phyloP scores from a whole-genome alignment of 495 filamentous ascomycete species.

The Lasiosphaeris hirsuta region DNA sequence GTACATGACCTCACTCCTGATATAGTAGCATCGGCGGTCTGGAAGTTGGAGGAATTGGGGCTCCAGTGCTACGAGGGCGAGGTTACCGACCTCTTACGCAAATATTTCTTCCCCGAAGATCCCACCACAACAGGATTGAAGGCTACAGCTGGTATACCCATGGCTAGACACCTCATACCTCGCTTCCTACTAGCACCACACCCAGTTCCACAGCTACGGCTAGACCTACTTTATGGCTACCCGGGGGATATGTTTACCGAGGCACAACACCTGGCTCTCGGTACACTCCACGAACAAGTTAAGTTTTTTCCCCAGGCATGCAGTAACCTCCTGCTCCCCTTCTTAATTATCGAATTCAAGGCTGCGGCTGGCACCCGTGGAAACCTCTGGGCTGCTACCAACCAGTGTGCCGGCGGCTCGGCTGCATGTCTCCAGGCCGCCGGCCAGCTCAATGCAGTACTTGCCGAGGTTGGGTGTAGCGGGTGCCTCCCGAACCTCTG shows the following conservation, averaged over 20 bases:
- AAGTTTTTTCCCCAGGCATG: too few relatives aligned
- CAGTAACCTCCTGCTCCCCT: too few relatives aligned
- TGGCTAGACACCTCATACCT: slow-evolving; percentile 5
- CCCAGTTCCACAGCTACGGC: slow-evolving; percentile 2
- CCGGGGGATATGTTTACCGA: background rate
- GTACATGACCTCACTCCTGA: too few relatives aligned
- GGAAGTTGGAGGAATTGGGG: background rate
- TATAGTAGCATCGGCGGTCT: too few relatives aligned
- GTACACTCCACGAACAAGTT: background rate
- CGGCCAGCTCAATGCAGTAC: slow-evolving; percentile 1
- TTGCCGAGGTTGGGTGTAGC: slow-evolving; percentile 1
- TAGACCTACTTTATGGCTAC: slow-evolving; percentile 6
- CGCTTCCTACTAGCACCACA: background rate
- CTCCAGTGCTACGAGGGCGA: slow-evolving; percentile 6
- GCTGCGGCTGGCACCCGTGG: too few relatives aligned
- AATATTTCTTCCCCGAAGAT: background rate
- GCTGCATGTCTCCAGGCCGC: slow-evolving; percentile 2
- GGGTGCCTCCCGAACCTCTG: slow-evolving; percentile 1
- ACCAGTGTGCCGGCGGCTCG: slow-evolving; percentile 4
- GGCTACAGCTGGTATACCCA: background rate
- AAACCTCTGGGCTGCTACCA: background rate
- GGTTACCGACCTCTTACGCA: background rate
- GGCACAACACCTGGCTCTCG: slow-evolving; percentile 2
- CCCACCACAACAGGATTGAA: background rate
- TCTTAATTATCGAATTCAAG: too few relatives aligned